A percentile compares a stretch with the other conserved stretches of the same genome.
phyloP scores from a whole-genome alignment of 2,329 filamentous ascomycete species.

The Blastomyces emzantsi region DNA sequence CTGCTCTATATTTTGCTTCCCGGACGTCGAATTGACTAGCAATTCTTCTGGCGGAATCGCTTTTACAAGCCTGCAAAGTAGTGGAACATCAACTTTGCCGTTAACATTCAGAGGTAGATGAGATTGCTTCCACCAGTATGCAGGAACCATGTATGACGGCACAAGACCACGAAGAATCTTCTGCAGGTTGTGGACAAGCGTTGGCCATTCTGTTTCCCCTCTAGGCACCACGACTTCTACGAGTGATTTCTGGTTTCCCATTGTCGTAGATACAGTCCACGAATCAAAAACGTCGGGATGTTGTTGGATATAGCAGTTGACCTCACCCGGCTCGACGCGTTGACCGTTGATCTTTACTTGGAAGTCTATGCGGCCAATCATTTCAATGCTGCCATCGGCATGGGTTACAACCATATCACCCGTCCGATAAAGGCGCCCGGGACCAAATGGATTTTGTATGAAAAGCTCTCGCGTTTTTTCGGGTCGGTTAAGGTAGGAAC shows the following conservation, averaged over 20 bases:
- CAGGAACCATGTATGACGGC: constrained; percentile 40
- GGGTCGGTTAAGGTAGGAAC: constrained; percentile 27
- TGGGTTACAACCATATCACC: constrained; percentile 17
- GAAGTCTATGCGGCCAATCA: constrained; percentile 14
- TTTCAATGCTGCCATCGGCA: constrained; percentile 16
- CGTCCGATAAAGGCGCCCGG: constrained; percentile 14
- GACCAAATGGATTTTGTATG: constrained; percentile 16
- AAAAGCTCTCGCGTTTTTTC: constrained; percentile 15
- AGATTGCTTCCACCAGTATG: constrained; percentile 32
- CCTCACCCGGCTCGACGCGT: constrained; percentile 37
- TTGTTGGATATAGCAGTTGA: constrained; percentile 20
- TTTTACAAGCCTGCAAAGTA: not conserved
- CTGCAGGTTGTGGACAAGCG: constrained; percentile 6
- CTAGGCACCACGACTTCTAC: not conserved
- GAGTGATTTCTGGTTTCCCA: not conserved
- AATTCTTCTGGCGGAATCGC: not conserved
- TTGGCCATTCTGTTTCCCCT: not conserved
- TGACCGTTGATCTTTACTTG: constrained; percentile 16
- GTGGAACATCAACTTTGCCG: constrained; percentile 4
- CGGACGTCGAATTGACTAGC: not conserved
- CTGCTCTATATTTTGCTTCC: not conserved
- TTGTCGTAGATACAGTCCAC: not conserved
- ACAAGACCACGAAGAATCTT: constrained; percentile 19
- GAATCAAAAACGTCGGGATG: not conserved
- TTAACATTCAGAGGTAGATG: constrained; percentile 4